Conservation (phyloP, 2,329 filamentous ascomycete species). For the Aureobasidium uvarum region DNA sequence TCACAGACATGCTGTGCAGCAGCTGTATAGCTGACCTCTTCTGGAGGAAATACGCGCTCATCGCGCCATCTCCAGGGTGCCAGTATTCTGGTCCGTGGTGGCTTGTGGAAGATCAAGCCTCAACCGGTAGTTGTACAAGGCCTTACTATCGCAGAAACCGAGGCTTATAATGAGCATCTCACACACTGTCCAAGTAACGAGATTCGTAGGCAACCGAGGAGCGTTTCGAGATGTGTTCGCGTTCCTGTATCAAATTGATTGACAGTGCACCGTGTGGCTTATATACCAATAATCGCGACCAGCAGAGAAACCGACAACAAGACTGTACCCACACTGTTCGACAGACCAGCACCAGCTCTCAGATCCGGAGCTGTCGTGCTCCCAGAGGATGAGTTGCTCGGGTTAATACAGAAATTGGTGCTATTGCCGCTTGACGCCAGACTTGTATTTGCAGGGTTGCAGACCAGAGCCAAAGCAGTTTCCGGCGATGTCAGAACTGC, state of each 20-base stretch:
- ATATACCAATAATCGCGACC: background rate
- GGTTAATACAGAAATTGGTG: background rate
- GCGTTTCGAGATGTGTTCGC: background rate
- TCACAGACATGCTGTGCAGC: background rate
- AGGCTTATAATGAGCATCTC: background rate
- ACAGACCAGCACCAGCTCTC: background rate
- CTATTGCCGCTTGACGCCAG: constrained; percentile 4
- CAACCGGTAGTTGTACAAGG: background rate
- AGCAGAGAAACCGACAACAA: background rate
- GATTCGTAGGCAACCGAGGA: background rate
- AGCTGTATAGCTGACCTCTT: background rate
- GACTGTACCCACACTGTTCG: background rate
- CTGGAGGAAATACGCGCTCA: background rate
- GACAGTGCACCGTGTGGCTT: too few relatives aligned
- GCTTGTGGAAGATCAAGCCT: background rate
- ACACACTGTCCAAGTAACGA: background rate
- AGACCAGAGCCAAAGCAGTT: background rate
- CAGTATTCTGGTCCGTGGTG: background rate
- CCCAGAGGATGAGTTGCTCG: background rate
- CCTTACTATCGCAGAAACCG: background rate
- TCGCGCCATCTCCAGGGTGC: background rate
- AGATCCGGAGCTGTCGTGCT: background rate
- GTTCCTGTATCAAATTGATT: background rate
- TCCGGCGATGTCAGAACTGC: constrained; percentile 1
- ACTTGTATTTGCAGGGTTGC: constrained; percentile 19